A percentile compares a stretch with the other conserved stretches of the same genome.
These are phyloP conservation scores for Acacia acuminata DNA, from an alignment of 306 rosid genomes.

Conservation along the genomic window DNA sequence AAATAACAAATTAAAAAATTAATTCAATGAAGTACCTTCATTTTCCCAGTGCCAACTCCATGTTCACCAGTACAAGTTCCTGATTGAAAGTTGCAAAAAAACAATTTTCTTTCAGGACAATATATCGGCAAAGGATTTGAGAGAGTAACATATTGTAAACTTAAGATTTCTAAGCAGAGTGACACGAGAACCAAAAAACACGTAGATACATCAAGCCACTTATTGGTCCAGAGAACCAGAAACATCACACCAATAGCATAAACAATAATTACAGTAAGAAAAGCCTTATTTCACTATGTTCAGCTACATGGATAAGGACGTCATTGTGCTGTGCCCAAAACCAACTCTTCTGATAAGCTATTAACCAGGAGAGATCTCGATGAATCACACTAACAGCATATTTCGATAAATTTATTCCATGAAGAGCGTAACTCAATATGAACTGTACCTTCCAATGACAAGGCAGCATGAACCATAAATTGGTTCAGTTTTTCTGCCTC, in stretches of 20 bases:
- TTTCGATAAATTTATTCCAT: constrained; percentile 12
- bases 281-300: background rate
- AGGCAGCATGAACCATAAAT: constrained; percentile 85
- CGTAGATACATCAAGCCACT: background rate
- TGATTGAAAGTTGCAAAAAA: constrained; percentile 39
- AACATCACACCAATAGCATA: constrained; percentile 5
- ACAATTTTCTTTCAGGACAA: constrained; percentile 35
- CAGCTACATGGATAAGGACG: background rate
- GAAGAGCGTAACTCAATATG: background rate
- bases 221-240: background rate
- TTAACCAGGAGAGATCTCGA: background rate
- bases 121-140: background rate
- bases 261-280: background rate
- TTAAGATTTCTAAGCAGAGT: background rate
- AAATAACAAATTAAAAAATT: no score
- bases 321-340: background rate
- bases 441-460: constrained; percentile 79
- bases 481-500: constrained; percentile 88
- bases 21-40: constrained; percentile 70
- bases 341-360: background rate
- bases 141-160: constrained; percentile 17
- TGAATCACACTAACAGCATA: background rate
- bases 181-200: background rate
- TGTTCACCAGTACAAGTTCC: constrained; percentile 98
- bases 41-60: constrained; percentile 96